Conservation (phyloP, 768 basidiomycete species). For the Lactifluus echinatus region DNA sequence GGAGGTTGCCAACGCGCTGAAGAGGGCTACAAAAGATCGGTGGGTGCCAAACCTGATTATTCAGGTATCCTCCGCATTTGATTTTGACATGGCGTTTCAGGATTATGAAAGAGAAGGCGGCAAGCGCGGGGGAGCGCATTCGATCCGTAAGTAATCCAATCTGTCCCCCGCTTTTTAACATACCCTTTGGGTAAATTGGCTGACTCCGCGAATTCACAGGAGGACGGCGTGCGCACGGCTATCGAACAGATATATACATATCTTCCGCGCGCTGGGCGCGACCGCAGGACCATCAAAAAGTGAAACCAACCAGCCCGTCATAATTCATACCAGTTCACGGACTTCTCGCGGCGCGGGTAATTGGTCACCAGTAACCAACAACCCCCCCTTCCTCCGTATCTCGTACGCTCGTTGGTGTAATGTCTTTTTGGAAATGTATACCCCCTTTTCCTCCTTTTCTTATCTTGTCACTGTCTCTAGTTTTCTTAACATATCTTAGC, state of each 20-base stretch:
- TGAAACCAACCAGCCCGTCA: background rate
- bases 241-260: slow-evolving; percentile 49
- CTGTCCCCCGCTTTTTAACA: background rate
- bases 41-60: slow-evolving; percentile 26
- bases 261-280: slow-evolving; percentile 32
- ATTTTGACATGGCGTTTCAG: slow-evolving; percentile 23
- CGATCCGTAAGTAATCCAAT: slow-evolving; percentile 26
- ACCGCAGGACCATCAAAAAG: slow-evolving; percentile 18
- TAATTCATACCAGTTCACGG: too few relatives aligned
- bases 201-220: slow-evolving; percentile 29
- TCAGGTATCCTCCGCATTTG: background rate
- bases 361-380: too few relatives aligned
- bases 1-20: slow-evolving; percentile 48
- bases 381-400: too few relatives aligned
- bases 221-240: slow-evolving; percentile 51
- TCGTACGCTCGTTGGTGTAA: background rate
- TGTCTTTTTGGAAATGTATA: background rate
- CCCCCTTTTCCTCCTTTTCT: background rate
- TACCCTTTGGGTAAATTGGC: background rate
- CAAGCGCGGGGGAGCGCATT: slow-evolving; percentile 37
- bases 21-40: slow-evolving; percentile 45
- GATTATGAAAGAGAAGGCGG: slow-evolving; percentile 55
- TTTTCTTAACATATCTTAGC: background rate
- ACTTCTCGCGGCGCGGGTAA: too few relatives aligned
- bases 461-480: background rate